Base-by-base conservation (phyloP, 2,329 filamentous ascomycete genomes). In the Tolypocladium paradoxum region DNA sequence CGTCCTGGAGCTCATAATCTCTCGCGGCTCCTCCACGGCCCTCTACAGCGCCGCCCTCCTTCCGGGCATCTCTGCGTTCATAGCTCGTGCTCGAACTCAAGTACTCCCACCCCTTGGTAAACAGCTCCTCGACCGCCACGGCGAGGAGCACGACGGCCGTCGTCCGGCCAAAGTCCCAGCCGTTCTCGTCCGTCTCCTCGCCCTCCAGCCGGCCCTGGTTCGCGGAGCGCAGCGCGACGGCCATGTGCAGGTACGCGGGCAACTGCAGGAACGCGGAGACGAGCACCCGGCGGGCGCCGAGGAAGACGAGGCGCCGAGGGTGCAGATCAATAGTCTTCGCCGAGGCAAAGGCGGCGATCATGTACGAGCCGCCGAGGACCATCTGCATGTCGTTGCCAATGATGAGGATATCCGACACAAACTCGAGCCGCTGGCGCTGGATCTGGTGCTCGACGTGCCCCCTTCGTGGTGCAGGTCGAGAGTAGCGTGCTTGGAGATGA, bases 361-460 rank as follows among this genome's bases (percentile, higher is more conserved):
- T 60, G 47, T 64, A 62, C n/a, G 64, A 64, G n/a, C 60, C 58
- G 38, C 65, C 65, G 2, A 65, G 58, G 16, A 65, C 57, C 54
- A 65, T 60, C 54, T 68, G 65, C 50, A 68, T 58, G 43, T 68
- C 64, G 24, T 65, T 67, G 20, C 66, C 65, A 2, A 64, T 55
- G 64, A 68, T 67, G 33, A 68, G 59, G n/a, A 68, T 66, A 24
- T 63, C 60, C 1, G 62, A 62, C 29, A 68, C 60, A 35, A 65
- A 62, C 31, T 64, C 58, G 24, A 68, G 56, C 20, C 65, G 61
- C 56, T 65, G 66, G 52, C 58, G 60, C 55, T 65, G 62, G 47
- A 64, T 60, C 22, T 51, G 58, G 51, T 58, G 60, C 53, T 63
- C 60, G 14, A 60, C 45, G 60, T 65, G 37, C 60, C 65, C 27